phyloP scores from a whole-genome alignment of 2,329 filamentous ascomycete species.

The Chrysoporthe puriensis region DNA sequence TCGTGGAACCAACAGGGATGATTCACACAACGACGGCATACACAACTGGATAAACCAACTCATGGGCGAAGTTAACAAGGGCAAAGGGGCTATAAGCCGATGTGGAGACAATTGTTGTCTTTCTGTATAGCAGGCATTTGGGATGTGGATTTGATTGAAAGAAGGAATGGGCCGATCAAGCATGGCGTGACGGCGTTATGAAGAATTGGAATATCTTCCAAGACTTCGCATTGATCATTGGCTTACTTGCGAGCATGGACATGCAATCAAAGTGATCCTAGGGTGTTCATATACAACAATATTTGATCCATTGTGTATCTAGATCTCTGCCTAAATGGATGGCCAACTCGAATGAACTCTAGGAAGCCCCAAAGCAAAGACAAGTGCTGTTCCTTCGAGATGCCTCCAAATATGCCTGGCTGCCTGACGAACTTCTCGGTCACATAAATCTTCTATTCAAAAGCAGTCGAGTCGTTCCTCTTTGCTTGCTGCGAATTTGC shows the following conservation, averaged over 20 bases:
- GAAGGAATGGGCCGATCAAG: not conserved
- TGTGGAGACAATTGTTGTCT: slow-evolving; percentile 5
- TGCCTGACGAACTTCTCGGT: too few relatives aligned
- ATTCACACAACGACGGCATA: not conserved
- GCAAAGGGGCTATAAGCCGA: not conserved
- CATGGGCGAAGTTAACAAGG: not conserved
- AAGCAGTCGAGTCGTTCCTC: too few relatives aligned
- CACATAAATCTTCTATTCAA: too few relatives aligned
- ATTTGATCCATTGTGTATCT: not conserved
- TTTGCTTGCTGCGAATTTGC: too few relatives aligned
- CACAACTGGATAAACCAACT: not conserved
- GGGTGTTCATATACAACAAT: not conserved
- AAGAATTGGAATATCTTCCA: not conserved
- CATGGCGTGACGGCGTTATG: not conserved
- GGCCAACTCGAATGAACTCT: not conserved
- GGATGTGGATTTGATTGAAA: not conserved
- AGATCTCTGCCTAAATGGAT: not conserved
- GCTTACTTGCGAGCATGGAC: not conserved
- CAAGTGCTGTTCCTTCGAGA: not conserved
- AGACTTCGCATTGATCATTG: not conserved
- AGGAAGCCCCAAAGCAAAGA: not conserved
- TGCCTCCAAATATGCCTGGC: too few relatives aligned
- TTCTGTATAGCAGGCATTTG: not conserved
- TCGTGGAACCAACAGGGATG: not conserved
- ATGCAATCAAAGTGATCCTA: not conserved